Evolutionary conservation across 2,329 filamentous ascomycete species (phyloP).

Genomic region (Purpureocillium lavendulum): DNA sequence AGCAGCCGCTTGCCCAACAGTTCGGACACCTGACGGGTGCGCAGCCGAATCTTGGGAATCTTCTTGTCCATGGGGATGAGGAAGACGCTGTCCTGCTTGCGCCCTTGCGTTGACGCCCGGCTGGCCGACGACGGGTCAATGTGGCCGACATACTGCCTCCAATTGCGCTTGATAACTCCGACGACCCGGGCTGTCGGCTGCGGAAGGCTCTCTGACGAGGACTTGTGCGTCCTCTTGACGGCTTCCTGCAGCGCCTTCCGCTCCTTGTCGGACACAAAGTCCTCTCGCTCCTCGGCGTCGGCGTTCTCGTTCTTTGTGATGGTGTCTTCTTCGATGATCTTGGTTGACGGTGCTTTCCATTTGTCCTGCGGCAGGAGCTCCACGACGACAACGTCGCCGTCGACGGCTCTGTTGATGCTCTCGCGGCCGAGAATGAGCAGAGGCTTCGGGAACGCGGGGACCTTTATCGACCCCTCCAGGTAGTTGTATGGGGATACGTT

Average conservation of each 20-base stretch:
- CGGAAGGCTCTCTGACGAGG: slow-evolving; percentile 64
- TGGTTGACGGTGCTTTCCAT: slow-evolving; percentile 93
- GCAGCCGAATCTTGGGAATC: slow-evolving; percentile 89
- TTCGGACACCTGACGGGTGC: slow-evolving; percentile 82
- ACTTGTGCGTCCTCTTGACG: slow-evolving; percentile 75
- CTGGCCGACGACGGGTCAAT: slow-evolving; percentile 82
- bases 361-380: slow-evolving; percentile 90
- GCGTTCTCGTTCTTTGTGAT: slow-evolving; percentile 91
- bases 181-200: slow-evolving; percentile 91
- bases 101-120: slow-evolving; percentile 63
- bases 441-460: slow-evolving; percentile 81
- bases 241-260: slow-evolving; percentile 82
- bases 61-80: slow-evolving; percentile 97
- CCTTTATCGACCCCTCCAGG: slow-evolving; percentile 84
- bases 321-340: slow-evolving; percentile 89
- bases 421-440: slow-evolving; percentile 85
- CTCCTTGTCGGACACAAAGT: slow-evolving; percentile 83
- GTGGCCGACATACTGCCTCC: slow-evolving; percentile 95
- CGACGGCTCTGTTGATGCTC: slow-evolving; percentile 90
- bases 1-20: slow-evolving; percentile 85
- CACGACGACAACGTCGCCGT: slow-evolving; percentile 87
- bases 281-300: slow-evolving; percentile 67
- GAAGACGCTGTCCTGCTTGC: slow-evolving; percentile 88
- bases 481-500: slow-evolving; percentile 98
- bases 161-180: slow-evolving; percentile 89